Conservation (phyloP, 805 yeast species). For the Yarrowia porcina region DNA sequence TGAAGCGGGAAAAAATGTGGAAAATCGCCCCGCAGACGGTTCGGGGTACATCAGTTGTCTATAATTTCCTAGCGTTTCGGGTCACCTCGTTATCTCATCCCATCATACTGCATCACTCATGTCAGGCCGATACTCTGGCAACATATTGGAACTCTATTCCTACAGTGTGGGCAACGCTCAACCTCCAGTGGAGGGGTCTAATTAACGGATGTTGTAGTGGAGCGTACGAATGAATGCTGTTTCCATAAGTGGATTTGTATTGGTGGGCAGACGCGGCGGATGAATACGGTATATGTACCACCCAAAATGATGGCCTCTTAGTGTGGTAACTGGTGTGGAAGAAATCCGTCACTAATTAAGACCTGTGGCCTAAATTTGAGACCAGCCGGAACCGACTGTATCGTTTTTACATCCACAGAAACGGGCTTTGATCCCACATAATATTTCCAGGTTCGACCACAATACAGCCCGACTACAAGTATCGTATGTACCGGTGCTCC, state of each 20-base stretch:
- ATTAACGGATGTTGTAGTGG: no score
- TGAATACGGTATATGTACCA: background rate
- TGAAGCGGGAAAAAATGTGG: no score
- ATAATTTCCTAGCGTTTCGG: background rate
- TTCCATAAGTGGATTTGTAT: background rate
- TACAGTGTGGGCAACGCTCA: background rate
- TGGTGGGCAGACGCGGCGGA: background rate
- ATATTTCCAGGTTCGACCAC: background rate
- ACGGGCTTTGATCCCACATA: background rate
- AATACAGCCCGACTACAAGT: no score
- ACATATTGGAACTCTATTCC: constrained; percentile 2
- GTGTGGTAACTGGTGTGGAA: background rate
- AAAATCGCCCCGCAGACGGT: background rate
- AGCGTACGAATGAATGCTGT: background rate
- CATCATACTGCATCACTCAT: constrained; percentile 11
- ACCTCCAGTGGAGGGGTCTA: background rate
- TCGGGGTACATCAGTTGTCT: background rate
- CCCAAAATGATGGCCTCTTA: no score
- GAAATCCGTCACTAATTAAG: background rate
- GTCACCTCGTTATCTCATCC: background rate
- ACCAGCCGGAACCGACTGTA: constrained; percentile 11
- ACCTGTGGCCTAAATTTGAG: background rate
- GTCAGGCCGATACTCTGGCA: constrained; percentile 20
- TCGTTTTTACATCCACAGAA: background rate
- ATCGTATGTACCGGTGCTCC: no score